These are phyloP conservation scores for Aspergillus hancockii DNA, from an alignment of 495 filamentous ascomycete species.

Conservation along the genomic window DNA sequence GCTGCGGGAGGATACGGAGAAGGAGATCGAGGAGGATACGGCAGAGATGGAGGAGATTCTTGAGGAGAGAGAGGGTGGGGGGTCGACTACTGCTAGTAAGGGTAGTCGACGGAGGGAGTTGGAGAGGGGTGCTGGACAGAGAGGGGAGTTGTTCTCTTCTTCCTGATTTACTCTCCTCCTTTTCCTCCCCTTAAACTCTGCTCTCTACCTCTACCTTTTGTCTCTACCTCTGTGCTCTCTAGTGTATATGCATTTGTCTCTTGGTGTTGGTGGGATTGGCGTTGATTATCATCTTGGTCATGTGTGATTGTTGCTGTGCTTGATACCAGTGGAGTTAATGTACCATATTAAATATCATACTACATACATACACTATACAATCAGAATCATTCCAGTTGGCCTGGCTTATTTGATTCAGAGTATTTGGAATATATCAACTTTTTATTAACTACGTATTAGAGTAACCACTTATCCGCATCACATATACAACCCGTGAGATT, in stretches of 20 bases:
- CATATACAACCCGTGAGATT: neutral
- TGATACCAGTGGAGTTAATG: slow-evolving; percentile 4
- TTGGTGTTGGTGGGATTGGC: slow-evolving; percentile 15
- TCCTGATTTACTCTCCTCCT: slow-evolving; percentile 10
- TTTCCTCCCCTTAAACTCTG: slow-evolving; percentile 6
- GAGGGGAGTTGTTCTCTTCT: slow-evolving; percentile 45
- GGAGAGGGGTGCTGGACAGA: slow-evolving; percentile 43
- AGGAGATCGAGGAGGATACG: slow-evolving; percentile 70
- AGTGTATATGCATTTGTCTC: slow-evolving; percentile 9
- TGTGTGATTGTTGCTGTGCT: neutral
- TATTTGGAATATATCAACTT: neutral
- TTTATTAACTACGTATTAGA: slow-evolving; percentile 3
- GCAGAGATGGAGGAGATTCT: slow-evolving; percentile 57
- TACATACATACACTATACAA: neutral
- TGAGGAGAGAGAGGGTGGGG: slow-evolving; percentile 43
- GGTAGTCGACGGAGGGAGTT: slow-evolving; percentile 39
- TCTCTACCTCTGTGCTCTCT: neutral
- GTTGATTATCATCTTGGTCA: neutral
- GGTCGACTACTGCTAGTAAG: slow-evolving; percentile 15
- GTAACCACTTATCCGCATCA: neutral
- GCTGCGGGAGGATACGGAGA: slow-evolving; percentile 77
- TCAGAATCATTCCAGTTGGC: neutral
- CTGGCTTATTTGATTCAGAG: too few relatives aligned
- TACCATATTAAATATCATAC: neutral
- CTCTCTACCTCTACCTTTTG: neutral